Percentiles rank a stretch among this genome's conserved stretches.
These are phyloP conservation scores for Mucor racemosus DNA, from an alignment of 371 early-diverging fungal genomes.

Conservation along the genomic window DNA sequence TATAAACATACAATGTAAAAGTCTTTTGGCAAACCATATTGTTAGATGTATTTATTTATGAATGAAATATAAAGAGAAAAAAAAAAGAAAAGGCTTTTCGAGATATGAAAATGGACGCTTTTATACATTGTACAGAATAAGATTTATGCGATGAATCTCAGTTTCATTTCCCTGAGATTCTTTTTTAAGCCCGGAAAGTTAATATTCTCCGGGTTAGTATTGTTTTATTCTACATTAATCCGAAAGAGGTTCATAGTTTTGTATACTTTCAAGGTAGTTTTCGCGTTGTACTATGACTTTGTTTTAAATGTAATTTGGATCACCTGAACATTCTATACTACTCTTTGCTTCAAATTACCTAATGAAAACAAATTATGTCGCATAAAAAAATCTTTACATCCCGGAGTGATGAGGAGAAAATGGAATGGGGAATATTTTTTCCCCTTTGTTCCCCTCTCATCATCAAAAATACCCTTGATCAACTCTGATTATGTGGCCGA, in stretches of 20 bases:
- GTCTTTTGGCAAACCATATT: constrained; percentile 34
- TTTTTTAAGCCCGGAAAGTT: constrained; percentile 5
- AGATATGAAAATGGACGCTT: background rate
- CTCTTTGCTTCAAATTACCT: background rate
- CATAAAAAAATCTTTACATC: background rate
- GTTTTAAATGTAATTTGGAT: background rate
- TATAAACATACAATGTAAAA: constrained; percentile 22
- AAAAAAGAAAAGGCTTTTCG: background rate
- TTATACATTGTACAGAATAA: background rate
- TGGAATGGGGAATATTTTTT: background rate
- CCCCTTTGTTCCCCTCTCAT: background rate
- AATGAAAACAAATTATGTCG: background rate
- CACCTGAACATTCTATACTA: too few relatives aligned
- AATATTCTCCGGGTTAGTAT: constrained; percentile 1
- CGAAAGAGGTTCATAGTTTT: background rate
- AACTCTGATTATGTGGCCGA: background rate
- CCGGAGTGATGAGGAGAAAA: background rate
- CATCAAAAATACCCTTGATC: background rate
- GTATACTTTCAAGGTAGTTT: background rate
- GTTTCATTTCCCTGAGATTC: background rate
- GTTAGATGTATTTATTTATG: background rate
- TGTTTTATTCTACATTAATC: constrained; percentile 3
- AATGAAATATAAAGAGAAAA: background rate
- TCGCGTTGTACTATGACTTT: constrained; percentile 9
- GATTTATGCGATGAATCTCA: background rate